Percentiles rank a stretch among this genome's conserved stretches.
These are phyloP conservation scores for Saccharomycopsis sp. DNA, from an alignment of 805 yeast species.

Conservation along the genomic window DNA sequence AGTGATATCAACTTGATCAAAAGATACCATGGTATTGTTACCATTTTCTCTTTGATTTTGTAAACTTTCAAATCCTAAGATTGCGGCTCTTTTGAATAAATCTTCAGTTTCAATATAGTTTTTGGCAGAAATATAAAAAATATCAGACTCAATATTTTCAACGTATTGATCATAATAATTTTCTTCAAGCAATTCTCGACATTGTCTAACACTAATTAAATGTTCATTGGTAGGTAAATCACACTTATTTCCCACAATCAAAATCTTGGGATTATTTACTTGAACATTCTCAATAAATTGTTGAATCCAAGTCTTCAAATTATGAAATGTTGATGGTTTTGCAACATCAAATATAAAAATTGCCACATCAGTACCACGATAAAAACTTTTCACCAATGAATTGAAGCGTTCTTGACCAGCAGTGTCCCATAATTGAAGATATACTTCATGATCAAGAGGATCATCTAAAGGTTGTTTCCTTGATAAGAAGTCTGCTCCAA, in stretches of 20 bases:
- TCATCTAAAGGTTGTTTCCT: slow-evolving; percentile 21
- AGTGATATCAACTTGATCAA: too few relatives aligned
- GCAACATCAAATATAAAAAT: slow-evolving; percentile 45
- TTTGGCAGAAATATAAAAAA: slow-evolving; percentile 15
- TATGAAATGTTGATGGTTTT: slow-evolving; percentile 38
- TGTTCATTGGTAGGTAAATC: slow-evolving; percentile 25
- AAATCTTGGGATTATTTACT: slow-evolving; percentile 35
- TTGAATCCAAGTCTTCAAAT: slow-evolving; percentile 35
- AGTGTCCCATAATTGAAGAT: slow-evolving; percentile 64
- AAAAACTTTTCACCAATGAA: slow-evolving; percentile 54
- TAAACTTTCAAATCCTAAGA: slow-evolving; percentile 25
- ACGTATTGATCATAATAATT: slow-evolving; percentile 14
- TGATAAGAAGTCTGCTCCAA: slow-evolving; percentile 49
- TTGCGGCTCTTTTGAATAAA: slow-evolving; percentile 30
- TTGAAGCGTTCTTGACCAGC: slow-evolving; percentile 75
- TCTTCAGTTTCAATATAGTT: slow-evolving; percentile 21
- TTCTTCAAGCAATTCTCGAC: slow-evolving; percentile 10
- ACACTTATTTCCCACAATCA: slow-evolving; percentile 43
- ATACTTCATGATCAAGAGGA: slow-evolving; percentile 22
- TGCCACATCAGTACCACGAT: slow-evolving; percentile 49
- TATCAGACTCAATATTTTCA: slow-evolving; percentile 10
- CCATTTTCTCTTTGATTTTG: too few relatives aligned
- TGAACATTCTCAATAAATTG: slow-evolving; percentile 39
- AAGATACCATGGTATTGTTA: too few relatives aligned
- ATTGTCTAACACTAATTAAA: slow-evolving; percentile 14